Percentiles rank a stretch among this genome's conserved stretches.
Evolutionary conservation across 108 stramenopile genomes (phyloP).

Genomic region (Poteriospumella lacustris): DNA sequence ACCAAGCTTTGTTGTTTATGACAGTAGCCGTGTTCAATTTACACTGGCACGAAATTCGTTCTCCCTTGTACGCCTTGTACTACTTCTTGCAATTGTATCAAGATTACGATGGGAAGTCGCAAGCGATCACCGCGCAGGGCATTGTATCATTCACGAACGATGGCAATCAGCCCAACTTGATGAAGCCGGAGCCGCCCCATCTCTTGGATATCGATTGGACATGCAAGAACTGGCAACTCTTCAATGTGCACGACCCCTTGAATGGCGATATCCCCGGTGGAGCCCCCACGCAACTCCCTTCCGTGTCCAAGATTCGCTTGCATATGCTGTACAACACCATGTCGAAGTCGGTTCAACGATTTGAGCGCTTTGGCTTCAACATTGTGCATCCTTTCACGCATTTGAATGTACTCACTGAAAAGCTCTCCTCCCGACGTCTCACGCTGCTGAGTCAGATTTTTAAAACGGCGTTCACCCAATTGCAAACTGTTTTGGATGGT

Average conservation of each 20-base stretch:
- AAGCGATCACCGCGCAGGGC: neutral
- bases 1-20: neutral
- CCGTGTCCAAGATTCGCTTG: too few species aligned
- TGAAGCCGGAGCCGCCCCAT: neutral
- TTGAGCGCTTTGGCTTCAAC: neutral
- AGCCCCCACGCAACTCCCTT: neutral
- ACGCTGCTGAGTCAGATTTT: too few species aligned
- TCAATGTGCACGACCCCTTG: neutral
- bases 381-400: neutral
- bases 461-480: too few species aligned
- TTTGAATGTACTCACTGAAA: neutral
- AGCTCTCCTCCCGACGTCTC: neutral
- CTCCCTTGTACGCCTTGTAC: neutral
- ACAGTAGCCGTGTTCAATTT: neutral
- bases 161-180: neutral
- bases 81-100: neutral
- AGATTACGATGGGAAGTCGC: neutral
- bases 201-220: neutral
- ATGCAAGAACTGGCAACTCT: neutral
- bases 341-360: neutral
- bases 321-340: neutral
- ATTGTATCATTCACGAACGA: neutral
- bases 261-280: neutral
- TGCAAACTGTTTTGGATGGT: too few species aligned
- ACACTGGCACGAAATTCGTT: neutral